These are phyloP conservation scores for Barnettozyma siamensis DNA, from an alignment of 805 yeast species.

Conservation along the genomic window DNA sequence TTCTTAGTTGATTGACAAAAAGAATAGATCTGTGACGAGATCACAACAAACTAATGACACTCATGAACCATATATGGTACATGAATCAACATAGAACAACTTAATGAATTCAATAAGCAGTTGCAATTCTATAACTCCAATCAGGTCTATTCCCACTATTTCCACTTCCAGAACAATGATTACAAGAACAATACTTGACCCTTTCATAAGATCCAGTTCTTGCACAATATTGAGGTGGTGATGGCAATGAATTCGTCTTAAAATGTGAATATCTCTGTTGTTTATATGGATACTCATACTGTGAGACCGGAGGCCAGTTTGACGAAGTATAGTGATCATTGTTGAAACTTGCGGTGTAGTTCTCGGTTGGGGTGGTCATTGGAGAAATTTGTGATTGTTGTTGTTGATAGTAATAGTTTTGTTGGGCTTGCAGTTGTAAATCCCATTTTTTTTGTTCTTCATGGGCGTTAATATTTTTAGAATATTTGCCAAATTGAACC, in stretches of 20 bases:
- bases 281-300: no score
- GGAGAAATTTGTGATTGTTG: slow-evolving; percentile 21
- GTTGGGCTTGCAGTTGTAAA: slow-evolving; percentile 8
- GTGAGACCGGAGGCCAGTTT: no score
- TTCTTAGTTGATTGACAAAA: background rate
- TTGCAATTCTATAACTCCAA: slow-evolving; percentile 18
- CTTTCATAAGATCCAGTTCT: slow-evolving; percentile 22
- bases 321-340: slow-evolving; percentile 9
- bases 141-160: slow-evolving; percentile 14
- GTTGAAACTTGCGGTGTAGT: slow-evolving; percentile 10
- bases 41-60: no score
- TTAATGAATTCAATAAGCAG: slow-evolving; percentile 8
- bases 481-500: slow-evolving; percentile 21
- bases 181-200: slow-evolving; percentile 20
- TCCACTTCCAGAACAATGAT: slow-evolving; percentile 19
- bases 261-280: slow-evolving; percentile 13
- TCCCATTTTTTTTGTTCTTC: slow-evolving; percentile 17
- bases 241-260: slow-evolving; percentile 15
- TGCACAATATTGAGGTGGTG: slow-evolving; percentile 20
- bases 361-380: slow-evolving; percentile 15
- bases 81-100: slow-evolving; percentile 3
- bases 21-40: no score
- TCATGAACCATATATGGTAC: no score
- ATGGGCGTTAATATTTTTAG: slow-evolving; percentile 19
- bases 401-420: slow-evolving; percentile 5